phyloP scores from a whole-genome alignment of 495 filamentous ascomycete species.

The Paragyromitra xinjiangensis region DNA sequence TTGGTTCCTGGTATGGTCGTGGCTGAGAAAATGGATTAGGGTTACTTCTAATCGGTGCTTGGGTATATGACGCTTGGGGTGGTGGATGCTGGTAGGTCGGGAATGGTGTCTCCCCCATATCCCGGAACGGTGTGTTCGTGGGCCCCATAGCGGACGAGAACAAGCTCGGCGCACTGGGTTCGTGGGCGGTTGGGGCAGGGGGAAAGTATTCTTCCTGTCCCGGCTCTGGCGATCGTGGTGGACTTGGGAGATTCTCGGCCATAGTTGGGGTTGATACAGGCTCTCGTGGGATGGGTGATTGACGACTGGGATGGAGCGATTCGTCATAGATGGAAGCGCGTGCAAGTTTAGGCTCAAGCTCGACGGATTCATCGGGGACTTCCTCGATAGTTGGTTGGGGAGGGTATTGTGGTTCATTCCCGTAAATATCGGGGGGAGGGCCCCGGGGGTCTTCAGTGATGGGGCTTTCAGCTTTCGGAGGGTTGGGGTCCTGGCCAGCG shows the following conservation, averaged over 20 bases:
- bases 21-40: conserved; percentile 44
- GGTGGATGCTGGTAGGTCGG: conserved; percentile 34
- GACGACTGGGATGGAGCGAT: conserved; percentile 13
- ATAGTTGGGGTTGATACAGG: conserved; percentile 23
- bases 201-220: conserved; percentile 65
- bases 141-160: conserved; percentile 39
- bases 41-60: neutral
- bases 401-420: conserved; percentile 62
- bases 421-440: conserved; percentile 58
- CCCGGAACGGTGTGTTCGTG: conserved; percentile 1
- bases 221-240: conserved; percentile 63
- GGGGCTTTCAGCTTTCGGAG: conserved; percentile 54
- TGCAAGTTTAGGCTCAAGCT: conserved; percentile 29
- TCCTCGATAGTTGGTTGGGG: conserved; percentile 61
- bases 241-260: conserved; percentile 61
- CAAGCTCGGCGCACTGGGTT: conserved; percentile 39
- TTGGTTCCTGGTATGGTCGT: conserved; percentile 41
- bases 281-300: conserved; percentile 7
- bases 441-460: conserved; percentile 21
- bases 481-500: conserved; percentile 91
- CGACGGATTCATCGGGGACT: conserved; percentile 62
- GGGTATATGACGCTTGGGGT: conserved; percentile 4
- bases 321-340: conserved; percentile 39
- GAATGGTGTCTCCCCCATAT: neutral
- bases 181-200: conserved; percentile 57